phyloP scores from a whole-genome alignment of 108 stramenopile species.

The Cyclotella baltica region DNA sequence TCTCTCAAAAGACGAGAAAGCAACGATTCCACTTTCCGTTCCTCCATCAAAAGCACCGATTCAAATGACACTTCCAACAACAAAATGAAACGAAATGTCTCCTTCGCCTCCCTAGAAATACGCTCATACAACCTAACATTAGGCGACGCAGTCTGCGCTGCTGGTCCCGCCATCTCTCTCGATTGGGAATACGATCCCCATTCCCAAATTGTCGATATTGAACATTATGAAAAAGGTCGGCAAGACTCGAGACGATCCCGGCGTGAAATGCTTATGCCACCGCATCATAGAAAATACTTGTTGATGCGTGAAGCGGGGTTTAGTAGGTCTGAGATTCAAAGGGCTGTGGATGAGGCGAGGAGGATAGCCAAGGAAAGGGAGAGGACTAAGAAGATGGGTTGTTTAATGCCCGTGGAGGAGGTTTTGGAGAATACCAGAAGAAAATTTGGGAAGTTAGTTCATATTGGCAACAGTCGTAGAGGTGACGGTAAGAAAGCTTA shows the following conservation, averaged over 20 bases:
- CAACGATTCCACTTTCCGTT: not conserved
- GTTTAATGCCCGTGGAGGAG: conserved; percentile 31
- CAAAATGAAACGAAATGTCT: conserved; percentile 28
- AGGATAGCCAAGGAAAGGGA: conserved; percentile 36
- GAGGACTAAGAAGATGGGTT: conserved; percentile 11
- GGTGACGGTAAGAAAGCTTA: too few relatives aligned
- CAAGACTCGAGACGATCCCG: conserved; percentile 13
- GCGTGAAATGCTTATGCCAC: conserved; percentile 53
- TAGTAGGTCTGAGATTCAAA: conserved; percentile 41
- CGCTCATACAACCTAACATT: conserved; percentile 37
- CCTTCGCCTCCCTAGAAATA: conserved; percentile 41
- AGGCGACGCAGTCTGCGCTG: conserved; percentile 28
- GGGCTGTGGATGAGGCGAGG: conserved; percentile 53
- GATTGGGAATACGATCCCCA: conserved; percentile 43
- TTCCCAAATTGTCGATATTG: conserved; percentile 3
- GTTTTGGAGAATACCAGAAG: conserved; percentile 17
- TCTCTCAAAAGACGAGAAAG: not conserved
- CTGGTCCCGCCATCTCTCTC: conserved; percentile 37
- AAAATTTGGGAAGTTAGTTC: conserved; percentile 9
- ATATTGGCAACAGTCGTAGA: too few relatives aligned
- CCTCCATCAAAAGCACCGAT: not conserved
- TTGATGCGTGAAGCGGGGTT: conserved; percentile 61
- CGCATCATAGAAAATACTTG: conserved; percentile 50
- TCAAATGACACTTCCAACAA: not conserved
- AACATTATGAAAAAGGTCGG: conserved; percentile 27